Percentiles rank a stretch among this genome's conserved stretches.
Evolutionary conservation across 768 basidiomycete species (phyloP).

Genomic region (Clitopilus hobsonii): DNA sequence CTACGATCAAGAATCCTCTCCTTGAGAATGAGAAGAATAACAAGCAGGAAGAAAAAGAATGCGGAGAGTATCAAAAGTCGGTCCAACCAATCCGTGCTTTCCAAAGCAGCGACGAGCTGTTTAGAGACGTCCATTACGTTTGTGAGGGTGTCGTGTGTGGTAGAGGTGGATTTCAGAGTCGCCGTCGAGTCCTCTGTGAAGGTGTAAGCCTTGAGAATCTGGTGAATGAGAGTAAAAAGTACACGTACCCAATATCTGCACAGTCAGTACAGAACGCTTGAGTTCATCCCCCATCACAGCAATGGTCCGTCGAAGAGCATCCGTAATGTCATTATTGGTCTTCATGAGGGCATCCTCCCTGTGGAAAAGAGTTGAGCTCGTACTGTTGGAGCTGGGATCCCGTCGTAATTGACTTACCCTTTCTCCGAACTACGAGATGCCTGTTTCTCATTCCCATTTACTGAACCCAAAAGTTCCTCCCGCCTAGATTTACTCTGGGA

Average conservation of each 20-base stretch:
- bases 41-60: slow-evolving; percentile 78
- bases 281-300: slow-evolving; percentile 88
- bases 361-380: not conserved
- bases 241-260: slow-evolving; percentile 74
- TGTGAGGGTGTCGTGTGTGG: slow-evolving; percentile 71
- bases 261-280: slow-evolving; percentile 80
- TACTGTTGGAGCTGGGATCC: not conserved
- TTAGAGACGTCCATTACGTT: slow-evolving; percentile 74
- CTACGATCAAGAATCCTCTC: slow-evolving; percentile 81
- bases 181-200: slow-evolving; percentile 70
- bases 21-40: slow-evolving; percentile 84
- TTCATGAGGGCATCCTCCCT: slow-evolving; percentile 87
- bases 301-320: slow-evolving; percentile 80
- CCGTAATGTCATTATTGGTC: slow-evolving; percentile 86
- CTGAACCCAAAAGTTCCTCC: slow-evolving; percentile 63
- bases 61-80: slow-evolving; percentile 79
- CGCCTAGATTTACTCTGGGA: slow-evolving; percentile 50
- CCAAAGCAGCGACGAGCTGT: slow-evolving; percentile 80
- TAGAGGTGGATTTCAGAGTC: slow-evolving; percentile 68
- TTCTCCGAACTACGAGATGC: slow-evolving; percentile 43
- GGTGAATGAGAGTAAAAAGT: not conserved
- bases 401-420: slow-evolving; percentile 39
- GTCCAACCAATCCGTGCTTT: slow-evolving; percentile 90
- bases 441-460: slow-evolving; percentile 44
- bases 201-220: not conserved